These are phyloP conservation scores for Ligustrum vulgare DNA, from an alignment of 257 asterid genomes.

Conservation along the genomic window DNA sequence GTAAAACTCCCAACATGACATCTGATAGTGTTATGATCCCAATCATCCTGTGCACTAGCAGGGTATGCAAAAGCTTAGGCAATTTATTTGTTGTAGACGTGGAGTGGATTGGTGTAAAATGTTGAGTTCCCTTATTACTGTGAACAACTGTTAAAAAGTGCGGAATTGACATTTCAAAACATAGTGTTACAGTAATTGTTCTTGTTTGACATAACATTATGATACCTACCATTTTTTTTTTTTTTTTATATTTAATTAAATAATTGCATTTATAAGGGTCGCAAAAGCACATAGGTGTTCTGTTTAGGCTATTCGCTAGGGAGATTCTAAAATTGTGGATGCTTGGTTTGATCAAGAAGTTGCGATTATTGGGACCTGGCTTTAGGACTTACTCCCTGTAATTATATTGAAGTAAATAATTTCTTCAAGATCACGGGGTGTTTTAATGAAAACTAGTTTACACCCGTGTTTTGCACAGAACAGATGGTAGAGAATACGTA, in stretches of 20 bases:
- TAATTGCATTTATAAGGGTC: neutral
- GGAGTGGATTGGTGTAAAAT: conserved; percentile 17
- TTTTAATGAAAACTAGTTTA: too few species aligned
- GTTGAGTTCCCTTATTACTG: neutral
- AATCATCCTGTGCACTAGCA: neutral
- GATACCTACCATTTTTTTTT: neutral
- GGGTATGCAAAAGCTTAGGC: conserved; percentile 14
- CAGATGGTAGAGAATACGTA: too few species aligned
- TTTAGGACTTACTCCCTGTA: too few species aligned
- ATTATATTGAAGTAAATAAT: too few species aligned
- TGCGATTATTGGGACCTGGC: too few species aligned
- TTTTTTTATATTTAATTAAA: neutral
- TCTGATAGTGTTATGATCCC: conserved; percentile 16
- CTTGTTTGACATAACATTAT: neutral
- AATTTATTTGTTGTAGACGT: conserved; percentile 10
- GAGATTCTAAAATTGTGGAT: too few species aligned
- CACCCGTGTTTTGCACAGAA: too few species aligned
- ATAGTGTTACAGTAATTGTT: neutral
- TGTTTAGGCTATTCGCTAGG: too few species aligned
- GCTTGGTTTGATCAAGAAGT: too few species aligned
- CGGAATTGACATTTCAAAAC: conserved; percentile 20
- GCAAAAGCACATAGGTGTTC: too few species aligned
- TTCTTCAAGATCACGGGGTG: too few species aligned
- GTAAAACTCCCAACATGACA: conserved; percentile 30
- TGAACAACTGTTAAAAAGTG: conserved; percentile 36